Percentiles rank a stretch among this genome's conserved stretches.
Evolutionary conservation across 352 stramenopile species (phyloP).

Genomic region (Phytophthora niederhauseri): DNA sequence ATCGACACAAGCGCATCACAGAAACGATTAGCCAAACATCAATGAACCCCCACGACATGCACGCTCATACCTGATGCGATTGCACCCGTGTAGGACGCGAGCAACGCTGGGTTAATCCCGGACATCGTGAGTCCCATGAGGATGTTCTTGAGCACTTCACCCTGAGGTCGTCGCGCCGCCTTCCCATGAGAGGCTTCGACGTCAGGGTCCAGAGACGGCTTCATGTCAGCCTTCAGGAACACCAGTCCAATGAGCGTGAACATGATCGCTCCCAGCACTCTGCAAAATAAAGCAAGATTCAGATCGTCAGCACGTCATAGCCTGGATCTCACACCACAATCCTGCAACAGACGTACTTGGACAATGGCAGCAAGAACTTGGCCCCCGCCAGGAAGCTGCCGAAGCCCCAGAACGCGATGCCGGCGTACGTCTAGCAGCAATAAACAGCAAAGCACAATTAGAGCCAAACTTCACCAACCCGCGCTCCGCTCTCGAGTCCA

Average conservation of each 20-base stretch:
- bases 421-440: constrained; percentile 74
- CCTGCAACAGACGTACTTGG: constrained; percentile 64
- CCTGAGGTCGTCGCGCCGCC: constrained; percentile 50
- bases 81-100: constrained; percentile 87
- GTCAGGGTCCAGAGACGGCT: constrained; percentile 73
- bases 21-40: neutral
- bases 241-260: constrained; percentile 83
- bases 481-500: neutral
- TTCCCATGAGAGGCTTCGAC: constrained; percentile 55
- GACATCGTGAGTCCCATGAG: constrained; percentile 90
- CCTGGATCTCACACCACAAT: neutral
- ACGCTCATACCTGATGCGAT: constrained; percentile 77
- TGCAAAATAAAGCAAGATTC: constrained; percentile 15
- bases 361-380: constrained; percentile 83
- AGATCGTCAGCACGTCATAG: constrained; percentile 5
- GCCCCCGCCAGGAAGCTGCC: constrained; percentile 86
- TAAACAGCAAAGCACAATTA: neutral
- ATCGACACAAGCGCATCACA: neutral
- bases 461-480: neutral
- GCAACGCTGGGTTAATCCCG: constrained; percentile 83
- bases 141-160: constrained; percentile 82
- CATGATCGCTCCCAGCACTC: constrained; percentile 86
- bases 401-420: constrained; percentile 91
- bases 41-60: neutral
- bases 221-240: constrained; percentile 84